Evolutionary conservation across 257 asterid genomes (phyloP), one percentile per base, ranked within the genome.

Genomic region (Ehretia macrophylla): DNA sequence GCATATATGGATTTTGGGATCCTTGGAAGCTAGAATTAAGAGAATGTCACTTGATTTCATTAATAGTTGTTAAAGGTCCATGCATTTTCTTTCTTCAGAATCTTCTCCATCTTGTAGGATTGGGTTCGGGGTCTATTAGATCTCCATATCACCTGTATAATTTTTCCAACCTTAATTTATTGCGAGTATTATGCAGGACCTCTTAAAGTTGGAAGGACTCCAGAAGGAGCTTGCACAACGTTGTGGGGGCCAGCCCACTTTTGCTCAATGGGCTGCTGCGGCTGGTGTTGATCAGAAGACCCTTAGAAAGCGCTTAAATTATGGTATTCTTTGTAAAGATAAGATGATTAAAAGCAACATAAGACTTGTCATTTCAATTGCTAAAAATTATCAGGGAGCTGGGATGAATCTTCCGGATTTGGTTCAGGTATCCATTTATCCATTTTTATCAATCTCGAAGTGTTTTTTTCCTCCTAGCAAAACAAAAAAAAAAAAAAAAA

Each of bases 361-460:
- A 75, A 77, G 95, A 17, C 95, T 92, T 32, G 99, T 92, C 66
- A 84, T 92, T 72, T 92, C 99, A 38, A 88, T 92, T 56, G 99
- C 99, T 35, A 92, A 84, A 74, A 77, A 92, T 72, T 92, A 84
- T 72, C 99, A 86, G 68, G 94, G 97, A 65, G 78, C 86, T 51
- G 96, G 97, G 65, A 77, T 92, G 99, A 88, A 75, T 77, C 95
- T 92, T 65, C 95, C 77, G 63, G 99, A 92, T 86, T 78, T 92
- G 79, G 95, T 92, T 77, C 99, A 92, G 99, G 99, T 88, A 74
- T 59, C 39, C 22, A 38, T 64, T 61, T 19, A 67, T 60, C 52
- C 42, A 38, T 35, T 38, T 27, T 74, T 51, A 60, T 46, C 5
- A 23, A 50, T 65, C 35, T 40, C 20, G 58, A 17, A 60, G 62